phyloP scores from a whole-genome alignment of 225 moss, liverwort and hornwort species.

The Polytrichum formosum region DNA sequence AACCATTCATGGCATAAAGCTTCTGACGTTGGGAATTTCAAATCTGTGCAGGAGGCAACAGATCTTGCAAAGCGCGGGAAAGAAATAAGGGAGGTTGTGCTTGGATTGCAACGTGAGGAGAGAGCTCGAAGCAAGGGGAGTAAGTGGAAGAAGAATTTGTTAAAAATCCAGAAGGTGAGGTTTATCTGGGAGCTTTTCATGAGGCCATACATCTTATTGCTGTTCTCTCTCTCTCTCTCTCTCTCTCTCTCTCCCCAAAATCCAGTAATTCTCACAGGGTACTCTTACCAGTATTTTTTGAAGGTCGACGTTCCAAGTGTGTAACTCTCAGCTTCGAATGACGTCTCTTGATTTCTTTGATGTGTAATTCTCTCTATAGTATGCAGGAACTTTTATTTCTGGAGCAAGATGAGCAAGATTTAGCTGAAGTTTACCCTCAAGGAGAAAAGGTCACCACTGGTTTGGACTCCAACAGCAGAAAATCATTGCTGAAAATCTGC shows the following conservation, averaged over 20 bases:
- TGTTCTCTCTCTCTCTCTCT: background rate
- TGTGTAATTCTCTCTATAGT: background rate
- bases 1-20: too few relatives aligned
- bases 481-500: too few relatives aligned
- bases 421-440: slow-evolving; percentile 90
- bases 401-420: slow-evolving; percentile 91
- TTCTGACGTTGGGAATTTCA: too few relatives aligned
- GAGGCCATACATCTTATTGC: too few relatives aligned
- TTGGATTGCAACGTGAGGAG: slow-evolving; percentile 88
- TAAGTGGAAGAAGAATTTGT: slow-evolving; percentile 90
- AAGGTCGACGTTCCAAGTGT: too few relatives aligned
- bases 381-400: slow-evolving; percentile 74
- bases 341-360: background rate
- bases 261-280: too few relatives aligned
- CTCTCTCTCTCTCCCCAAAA: background rate
- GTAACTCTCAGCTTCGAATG: background rate
- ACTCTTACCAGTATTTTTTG: too few relatives aligned
- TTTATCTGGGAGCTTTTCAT: background rate
- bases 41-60: slow-evolving; percentile 65
- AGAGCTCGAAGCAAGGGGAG: slow-evolving; percentile 82
- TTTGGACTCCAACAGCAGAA: too few relatives aligned
- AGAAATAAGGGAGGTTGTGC: slow-evolving; percentile 78
- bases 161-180: slow-evolving; percentile 81
- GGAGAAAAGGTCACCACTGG: slow-evolving; percentile 72
- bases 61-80: slow-evolving; percentile 85